Evolutionary conservation across 1,139 yeast species (phyloP), one percentile per base, ranked within the genome.

Genomic region (Lipomyces yarrowii): DNA sequence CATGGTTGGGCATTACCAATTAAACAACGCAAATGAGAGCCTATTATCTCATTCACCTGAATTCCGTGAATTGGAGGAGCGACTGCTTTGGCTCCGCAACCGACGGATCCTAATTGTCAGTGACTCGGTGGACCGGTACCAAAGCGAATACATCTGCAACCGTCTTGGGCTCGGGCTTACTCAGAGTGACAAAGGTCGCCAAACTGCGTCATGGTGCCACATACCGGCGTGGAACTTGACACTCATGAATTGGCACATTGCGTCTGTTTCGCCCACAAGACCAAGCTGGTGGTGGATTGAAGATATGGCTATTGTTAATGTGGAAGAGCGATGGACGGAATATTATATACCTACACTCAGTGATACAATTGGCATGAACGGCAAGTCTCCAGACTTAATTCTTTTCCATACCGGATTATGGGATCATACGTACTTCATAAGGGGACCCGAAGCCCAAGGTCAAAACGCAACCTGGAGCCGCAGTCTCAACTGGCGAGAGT

Each of bases 221-320:
- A 15, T 60, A 11, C 37, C 35, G 3, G 8, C 4, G 18, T 42
- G 32, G 35, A 60, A 60, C 60, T 33, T 55, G 11, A 60, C 62
- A 13, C 6, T 60, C 54, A 18, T 18, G 30, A n/a, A 54, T 42
- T 60, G 59, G 62, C 62, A 60, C 35, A 26, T 60, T n/a, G 61
- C 62, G 8, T 60, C 62, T 10, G 26, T 55, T 21, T 60, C n/a
- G 21, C 26, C 62, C 21, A 39, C 35, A 4, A 15, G 23, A 52
- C 62, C 62, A 30, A 10, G 15, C 13, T 60, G 62, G 62, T 60
- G 62, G 62, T 55, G 61, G 61, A 55, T 21, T 30, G 11, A 21
- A n/a, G 32, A 35, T 1, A 55, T 60, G 59, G 21, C 33, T 26
- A 26, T 39, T 30, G 62, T 60, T 23, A 7, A 51, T 10, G 55